phyloP scores from a whole-genome alignment of 352 stramenopile species.

The Globisporangium parvum region DNA sequence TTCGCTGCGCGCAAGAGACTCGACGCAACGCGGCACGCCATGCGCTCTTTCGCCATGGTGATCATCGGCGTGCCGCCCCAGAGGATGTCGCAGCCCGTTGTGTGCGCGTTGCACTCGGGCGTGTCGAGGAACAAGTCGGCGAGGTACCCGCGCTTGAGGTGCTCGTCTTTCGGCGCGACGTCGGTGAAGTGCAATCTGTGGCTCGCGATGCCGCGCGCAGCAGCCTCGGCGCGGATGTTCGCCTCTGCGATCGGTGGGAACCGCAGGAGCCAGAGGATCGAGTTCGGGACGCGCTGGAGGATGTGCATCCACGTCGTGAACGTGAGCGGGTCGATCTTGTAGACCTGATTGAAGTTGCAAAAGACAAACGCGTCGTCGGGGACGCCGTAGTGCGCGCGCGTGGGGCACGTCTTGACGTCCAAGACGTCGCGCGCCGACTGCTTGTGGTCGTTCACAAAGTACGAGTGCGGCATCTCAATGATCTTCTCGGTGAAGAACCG shows the following conservation, averaged over 20 bases:
- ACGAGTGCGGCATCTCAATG: conserved; percentile 89
- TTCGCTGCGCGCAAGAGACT: conserved; percentile 80
- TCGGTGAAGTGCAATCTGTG: conserved; percentile 81
- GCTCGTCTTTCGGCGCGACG: conserved; percentile 86
- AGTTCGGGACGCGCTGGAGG: conserved; percentile 88
- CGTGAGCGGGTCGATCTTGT: conserved; percentile 92
- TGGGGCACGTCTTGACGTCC: conserved; percentile 68
- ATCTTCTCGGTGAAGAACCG: conserved; percentile 86
- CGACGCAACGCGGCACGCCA: conserved; percentile 85
- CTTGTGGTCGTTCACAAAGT: conserved; percentile 92
- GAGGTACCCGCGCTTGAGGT: conserved; percentile 82
- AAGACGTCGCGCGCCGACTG: conserved; percentile 80
- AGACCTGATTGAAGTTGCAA: conserved; percentile 93
- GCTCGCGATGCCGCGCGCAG: conserved; percentile 57
- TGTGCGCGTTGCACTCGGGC: conserved; percentile 88
- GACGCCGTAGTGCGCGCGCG: conserved; percentile 83
- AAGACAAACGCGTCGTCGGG: conserved; percentile 92
- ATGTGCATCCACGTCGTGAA: conserved; percentile 93
- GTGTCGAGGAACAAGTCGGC: conserved; percentile 93
- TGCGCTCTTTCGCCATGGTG: conserved; percentile 86
- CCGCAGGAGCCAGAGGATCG: conserved; percentile 88
- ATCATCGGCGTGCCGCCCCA: conserved; percentile 91
- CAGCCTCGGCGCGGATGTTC: conserved; percentile 83
- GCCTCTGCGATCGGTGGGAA: conserved; percentile 78
- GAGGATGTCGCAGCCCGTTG: conserved; percentile 89